These are phyloP conservation scores for Carpinus viminea DNA, from an alignment of 306 rosid species.

Conservation along the genomic window DNA sequence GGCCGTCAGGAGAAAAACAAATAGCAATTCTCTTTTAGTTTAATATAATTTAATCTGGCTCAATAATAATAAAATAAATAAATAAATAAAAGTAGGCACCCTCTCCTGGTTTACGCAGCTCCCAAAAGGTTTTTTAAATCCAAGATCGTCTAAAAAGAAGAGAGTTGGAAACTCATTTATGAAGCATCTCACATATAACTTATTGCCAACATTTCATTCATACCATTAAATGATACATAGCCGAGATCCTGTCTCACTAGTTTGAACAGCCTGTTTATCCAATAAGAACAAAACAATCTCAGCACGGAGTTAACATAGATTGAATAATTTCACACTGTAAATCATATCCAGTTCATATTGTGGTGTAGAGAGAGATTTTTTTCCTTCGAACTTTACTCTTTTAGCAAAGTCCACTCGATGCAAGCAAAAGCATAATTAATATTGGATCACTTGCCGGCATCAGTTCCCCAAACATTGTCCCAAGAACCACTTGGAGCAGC, in stretches of 20 bases:
- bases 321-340: background rate
- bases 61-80: no score
- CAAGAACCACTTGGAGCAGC: slow-evolving; percentile 70
- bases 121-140: no score
- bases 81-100: no score
- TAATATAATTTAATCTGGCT: no score
- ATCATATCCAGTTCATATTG: background rate
- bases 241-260: background rate
- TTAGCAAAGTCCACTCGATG: slow-evolving; percentile 4
- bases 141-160: no score
- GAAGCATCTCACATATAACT: slow-evolving; percentile 23
- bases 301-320: slow-evolving; percentile 18
- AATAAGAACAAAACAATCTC: slow-evolving; percentile 18
- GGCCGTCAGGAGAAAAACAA: no score
- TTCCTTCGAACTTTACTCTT: slow-evolving; percentile 10
- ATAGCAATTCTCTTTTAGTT: no score
- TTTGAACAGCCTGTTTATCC: slow-evolving; percentile 24
- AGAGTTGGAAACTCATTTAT: background rate
- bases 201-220: background rate
- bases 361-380: background rate
- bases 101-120: no score
- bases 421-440: background rate
- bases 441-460: slow-evolving; percentile 36
- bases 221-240: slow-evolving; percentile 20
- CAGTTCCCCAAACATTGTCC: slow-evolving; percentile 92